Base-by-base conservation (phyloP, 2,329 filamentous ascomycete genomes). In the Zasmidium angulare region DNA sequence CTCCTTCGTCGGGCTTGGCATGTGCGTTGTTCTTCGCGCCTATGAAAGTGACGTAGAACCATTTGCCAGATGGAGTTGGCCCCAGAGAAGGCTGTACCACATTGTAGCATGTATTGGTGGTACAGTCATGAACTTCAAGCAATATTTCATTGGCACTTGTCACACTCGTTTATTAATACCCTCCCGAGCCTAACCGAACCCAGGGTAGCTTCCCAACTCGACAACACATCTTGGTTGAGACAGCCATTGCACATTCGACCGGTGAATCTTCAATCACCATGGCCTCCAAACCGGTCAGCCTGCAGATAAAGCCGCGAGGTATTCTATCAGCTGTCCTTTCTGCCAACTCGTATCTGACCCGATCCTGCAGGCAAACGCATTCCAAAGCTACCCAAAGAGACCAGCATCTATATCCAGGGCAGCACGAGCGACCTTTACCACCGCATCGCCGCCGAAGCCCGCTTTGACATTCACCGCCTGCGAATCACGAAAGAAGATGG, bases 401-500 rank as follows among this genome's bases (percentile, higher is more conserved):
- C 85, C 62, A 79, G 76, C 55, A 76, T 87, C 59, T 74, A 78
- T 56, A 72, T 80, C 54, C 76, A 81, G 68, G 81, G 80, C 56
- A 78, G 80, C 31, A 77, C 79, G 21, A 75, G 80, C 53, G 80
- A 86, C 60, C 78, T 89, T 55, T 87, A 88, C 73, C 74, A 77
- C 54, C 76, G 79, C 55, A 77, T 89, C 53, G 82, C 86, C 26
- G 74, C 77, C 55, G 76, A 79, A 56, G 80, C 85, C 31, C 78
- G 79, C 12, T 81, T 81, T 68, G 83, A 83, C 3, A 74, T 84
- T 46, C 81, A 88, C 69, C 83, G 86, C 23, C 72, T 89, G 60
- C 81, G 86, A 59, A 79, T 89, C 64, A 89, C 86, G 48, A 88
- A 87, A 70, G 84, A 81, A 64, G 86, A 88, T 77, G 84, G 85